Percentiles rank a stretch among this genome's conserved stretches.
phyloP scores from a whole-genome alignment of 371 early-diverging fungal genomes.

The Syncephalastrum racemosum region DNA sequence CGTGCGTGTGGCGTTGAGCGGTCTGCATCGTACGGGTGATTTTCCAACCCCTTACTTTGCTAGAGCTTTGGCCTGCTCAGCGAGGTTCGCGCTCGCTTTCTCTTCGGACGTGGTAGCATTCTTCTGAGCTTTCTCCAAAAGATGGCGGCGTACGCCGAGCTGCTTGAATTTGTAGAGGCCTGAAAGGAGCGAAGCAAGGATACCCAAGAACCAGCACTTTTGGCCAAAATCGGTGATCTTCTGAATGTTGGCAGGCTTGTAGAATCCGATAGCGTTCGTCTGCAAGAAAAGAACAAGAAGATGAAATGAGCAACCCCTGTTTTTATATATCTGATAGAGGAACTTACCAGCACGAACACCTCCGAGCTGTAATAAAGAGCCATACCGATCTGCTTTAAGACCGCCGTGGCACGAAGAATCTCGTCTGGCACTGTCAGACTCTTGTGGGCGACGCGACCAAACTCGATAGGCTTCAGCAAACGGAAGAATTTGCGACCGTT shows the following conservation, averaged over 20 bases:
- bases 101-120: slow-evolving; percentile 6
- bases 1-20: background rate
- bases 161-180: slow-evolving; percentile 62
- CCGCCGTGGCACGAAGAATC: slow-evolving; percentile 36
- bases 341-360: slow-evolving; percentile 57
- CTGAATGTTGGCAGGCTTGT: slow-evolving; percentile 53
- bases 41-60: slow-evolving; percentile 29
- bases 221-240: slow-evolving; percentile 46
- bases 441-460: slow-evolving; percentile 54
- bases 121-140: slow-evolving; percentile 1
- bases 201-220: slow-evolving; percentile 65
- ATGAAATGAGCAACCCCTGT: background rate
- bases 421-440: slow-evolving; percentile 48
- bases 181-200: slow-evolving; percentile 54
- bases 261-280: slow-evolving; percentile 52
- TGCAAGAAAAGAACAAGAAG: slow-evolving; percentile 7
- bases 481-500: slow-evolving; percentile 63
- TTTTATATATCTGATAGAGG: slow-evolving; percentile 5
- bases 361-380: slow-evolving; percentile 57
- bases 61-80: slow-evolving; percentile 31
- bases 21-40: background rate
- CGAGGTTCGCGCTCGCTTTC: slow-evolving; percentile 25
- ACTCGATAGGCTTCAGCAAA: slow-evolving; percentile 58
- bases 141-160: slow-evolving; percentile 22
- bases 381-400: slow-evolving; percentile 52